phyloP scores from a whole-genome alignment of 176 grass and related monocot species.

The Avena sativa region DNA sequence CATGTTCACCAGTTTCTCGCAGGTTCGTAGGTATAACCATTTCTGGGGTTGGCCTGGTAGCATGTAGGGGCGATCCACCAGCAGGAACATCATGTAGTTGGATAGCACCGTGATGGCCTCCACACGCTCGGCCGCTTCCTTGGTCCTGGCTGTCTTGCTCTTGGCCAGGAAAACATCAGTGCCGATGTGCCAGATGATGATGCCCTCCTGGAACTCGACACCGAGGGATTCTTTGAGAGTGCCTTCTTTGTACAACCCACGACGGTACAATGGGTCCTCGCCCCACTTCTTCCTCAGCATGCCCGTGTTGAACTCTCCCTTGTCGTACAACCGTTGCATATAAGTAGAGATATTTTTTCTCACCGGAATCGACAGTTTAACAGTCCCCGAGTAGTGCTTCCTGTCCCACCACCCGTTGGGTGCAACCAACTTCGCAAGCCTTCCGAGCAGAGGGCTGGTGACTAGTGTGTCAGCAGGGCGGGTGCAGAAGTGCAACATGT shows the following conservation, averaged over 20 bases:
- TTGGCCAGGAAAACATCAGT: background rate
- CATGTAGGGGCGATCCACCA: background rate
- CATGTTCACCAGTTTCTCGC: background rate
- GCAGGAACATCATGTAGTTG: slow-evolving; percentile 3
- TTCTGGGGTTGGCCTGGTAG: background rate
- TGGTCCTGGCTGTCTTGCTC: background rate
- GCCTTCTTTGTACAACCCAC: background rate
- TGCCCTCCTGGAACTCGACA: background rate
- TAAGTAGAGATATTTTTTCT: accelerated
- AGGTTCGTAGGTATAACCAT: background rate
- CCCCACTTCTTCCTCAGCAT: slow-evolving; percentile 19
- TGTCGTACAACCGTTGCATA: background rate
- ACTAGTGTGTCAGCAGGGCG: background rate
- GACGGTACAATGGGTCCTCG: background rate
- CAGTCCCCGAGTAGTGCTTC: background rate
- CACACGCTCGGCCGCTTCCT: background rate
- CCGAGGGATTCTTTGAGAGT: background rate
- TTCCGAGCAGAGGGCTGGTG: background rate
- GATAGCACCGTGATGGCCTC: background rate
- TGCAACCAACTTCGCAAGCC: background rate
- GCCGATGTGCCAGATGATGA: background rate
- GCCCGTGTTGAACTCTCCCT: background rate
- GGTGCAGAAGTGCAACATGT: slow-evolving; percentile 12
- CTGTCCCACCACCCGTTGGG: background rate
- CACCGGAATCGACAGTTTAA: accelerated